Evolutionary conservation across 129 eudicot species (phyloP).

Genomic region (Flaveria bidentis): DNA sequence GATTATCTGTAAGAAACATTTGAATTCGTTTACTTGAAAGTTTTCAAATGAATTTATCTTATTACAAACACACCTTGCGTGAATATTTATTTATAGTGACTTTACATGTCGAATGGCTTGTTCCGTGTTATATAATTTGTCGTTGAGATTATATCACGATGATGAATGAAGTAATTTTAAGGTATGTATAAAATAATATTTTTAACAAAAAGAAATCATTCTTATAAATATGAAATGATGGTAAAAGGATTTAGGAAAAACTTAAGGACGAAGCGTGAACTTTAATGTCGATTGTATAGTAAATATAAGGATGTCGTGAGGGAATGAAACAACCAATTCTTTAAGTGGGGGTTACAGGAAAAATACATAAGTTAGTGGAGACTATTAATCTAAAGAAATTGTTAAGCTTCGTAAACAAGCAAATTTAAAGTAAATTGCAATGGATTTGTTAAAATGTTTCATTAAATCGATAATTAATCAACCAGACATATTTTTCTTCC

Average conservation of each 20-base stretch:
- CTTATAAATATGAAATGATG: background rate
- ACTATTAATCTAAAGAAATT: background rate
- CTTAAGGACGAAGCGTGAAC: background rate
- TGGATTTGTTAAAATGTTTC: background rate
- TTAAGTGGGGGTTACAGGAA: slow-evolving; percentile 13
- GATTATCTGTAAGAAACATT: too few relatives aligned
- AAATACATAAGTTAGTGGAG: slow-evolving; percentile 2
- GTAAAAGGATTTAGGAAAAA: background rate
- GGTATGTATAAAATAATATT: background rate
- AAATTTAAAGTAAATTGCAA: slow-evolving; percentile 4
- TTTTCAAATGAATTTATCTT: too few relatives aligned
- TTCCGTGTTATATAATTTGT: background rate
- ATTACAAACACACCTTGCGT: too few relatives aligned
- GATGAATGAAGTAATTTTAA: background rate
- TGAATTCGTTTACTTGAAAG: too few relatives aligned
- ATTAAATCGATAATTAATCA: background rate
- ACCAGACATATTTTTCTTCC: background rate
- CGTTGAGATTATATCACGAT: background rate
- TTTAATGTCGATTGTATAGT: background rate
- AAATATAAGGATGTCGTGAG: slow-evolving; percentile 11
- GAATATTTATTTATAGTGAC: too few relatives aligned
- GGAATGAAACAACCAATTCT: slow-evolving; percentile 16
- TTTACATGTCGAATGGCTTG: background rate
- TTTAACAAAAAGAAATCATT: background rate
- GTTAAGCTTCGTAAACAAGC: slow-evolving; percentile 18